Evolutionary conservation across 306 rosid genomes (phyloP).

Genomic region (Castanospermum australe): DNA sequence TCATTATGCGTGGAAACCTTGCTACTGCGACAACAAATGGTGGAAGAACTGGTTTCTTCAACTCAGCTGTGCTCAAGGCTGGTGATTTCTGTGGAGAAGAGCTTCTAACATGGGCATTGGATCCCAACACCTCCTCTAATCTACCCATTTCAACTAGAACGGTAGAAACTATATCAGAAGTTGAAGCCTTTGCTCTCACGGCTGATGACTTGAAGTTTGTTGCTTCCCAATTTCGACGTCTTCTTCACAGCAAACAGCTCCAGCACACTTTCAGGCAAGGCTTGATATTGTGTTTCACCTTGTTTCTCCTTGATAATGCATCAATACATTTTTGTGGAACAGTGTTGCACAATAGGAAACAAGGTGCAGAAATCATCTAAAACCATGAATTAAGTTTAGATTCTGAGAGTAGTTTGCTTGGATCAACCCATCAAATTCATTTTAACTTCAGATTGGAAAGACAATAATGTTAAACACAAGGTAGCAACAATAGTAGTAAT

Average conservation of each 20-base stretch:
- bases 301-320: not conserved
- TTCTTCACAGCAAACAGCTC: conserved; percentile 63
- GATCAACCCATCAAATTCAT: not conserved
- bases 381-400: not conserved
- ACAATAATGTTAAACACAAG: not conserved
- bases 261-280: conserved; percentile 72
- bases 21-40: conserved; percentile 63
- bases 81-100: conserved; percentile 98
- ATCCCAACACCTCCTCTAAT: conserved; percentile 52
- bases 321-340: not conserved
- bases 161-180: conserved; percentile 67
- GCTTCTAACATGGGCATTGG: conserved; percentile 93
- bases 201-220: conserved; percentile 73
- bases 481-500: not conserved
- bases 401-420: not conserved
- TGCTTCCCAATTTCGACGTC: conserved; percentile 72
- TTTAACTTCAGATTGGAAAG: not conserved
- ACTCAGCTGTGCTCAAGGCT: conserved; percentile 51
- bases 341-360: not conserved
- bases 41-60: conserved; percentile 75
- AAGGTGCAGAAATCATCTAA: not conserved
- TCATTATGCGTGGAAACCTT: conserved; percentile 73
- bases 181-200: conserved; percentile 83
- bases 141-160: conserved; percentile 83
- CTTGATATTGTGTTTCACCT: conserved; percentile 6